Conservation (phyloP, 1,284 basidiomycete genomes). For the Ustilago nuda region DNA sequence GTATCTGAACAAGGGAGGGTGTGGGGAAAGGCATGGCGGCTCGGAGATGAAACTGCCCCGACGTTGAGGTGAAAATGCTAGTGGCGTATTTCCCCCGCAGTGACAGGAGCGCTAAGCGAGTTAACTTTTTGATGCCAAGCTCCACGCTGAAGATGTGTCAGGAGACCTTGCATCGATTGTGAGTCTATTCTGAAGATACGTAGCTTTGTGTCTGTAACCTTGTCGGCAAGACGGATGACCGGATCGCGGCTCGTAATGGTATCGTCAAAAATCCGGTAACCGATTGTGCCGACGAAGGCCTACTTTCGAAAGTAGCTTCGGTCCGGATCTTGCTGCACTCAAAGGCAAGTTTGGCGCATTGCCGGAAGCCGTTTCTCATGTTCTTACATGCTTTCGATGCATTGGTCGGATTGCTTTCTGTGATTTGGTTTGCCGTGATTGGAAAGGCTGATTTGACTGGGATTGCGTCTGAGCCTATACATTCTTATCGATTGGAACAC, state of each 20-base stretch:
- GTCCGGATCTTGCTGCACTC: too few relatives aligned
- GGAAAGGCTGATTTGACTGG: background rate
- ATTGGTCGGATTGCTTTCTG: background rate
- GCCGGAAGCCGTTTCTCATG: background rate
- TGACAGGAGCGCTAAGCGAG: conserved; percentile 2
- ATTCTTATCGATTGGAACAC: conserved; percentile 48
- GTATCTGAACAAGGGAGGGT: background rate
- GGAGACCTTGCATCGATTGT: background rate
- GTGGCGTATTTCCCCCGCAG: conserved; percentile 2
- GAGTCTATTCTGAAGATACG: background rate
- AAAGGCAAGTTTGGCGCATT: too few relatives aligned
- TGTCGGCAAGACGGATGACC: background rate
- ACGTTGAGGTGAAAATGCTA: background rate
- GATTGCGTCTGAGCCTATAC: background rate
- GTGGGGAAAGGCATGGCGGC: background rate
- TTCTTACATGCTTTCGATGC: background rate
- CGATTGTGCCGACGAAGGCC: background rate
- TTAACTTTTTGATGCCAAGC: background rate
- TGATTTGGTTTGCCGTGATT: background rate
- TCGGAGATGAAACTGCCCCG: background rate
- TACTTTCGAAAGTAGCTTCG: background rate
- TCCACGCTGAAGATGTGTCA: background rate
- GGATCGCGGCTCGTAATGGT: background rate
- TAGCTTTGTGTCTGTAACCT: background rate
- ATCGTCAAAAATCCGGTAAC: background rate